These are phyloP conservation scores for Bipolaris victoriae DNA, from an alignment of 2,329 filamentous ascomycete genomes.

Conservation along the genomic window DNA sequence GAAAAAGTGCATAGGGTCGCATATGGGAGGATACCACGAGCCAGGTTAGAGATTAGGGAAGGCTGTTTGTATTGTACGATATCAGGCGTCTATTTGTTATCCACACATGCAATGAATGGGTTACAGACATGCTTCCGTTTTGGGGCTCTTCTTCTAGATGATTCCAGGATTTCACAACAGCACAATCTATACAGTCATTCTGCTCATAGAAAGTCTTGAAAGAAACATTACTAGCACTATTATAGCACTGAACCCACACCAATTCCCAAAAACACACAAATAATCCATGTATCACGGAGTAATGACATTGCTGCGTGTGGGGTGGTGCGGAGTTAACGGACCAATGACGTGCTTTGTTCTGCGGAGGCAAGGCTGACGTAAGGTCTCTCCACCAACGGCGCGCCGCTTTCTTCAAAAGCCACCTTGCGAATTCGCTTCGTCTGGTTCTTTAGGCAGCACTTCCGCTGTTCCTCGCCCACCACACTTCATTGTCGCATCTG, in stretches of 20 bases:
- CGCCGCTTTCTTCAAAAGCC: constrained; percentile 24
- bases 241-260: background rate
- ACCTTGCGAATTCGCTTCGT: constrained; percentile 25
- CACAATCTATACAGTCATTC: background rate
- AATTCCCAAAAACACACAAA: background rate
- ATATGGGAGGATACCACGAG: background rate
- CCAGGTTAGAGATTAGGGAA: background rate
- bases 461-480: constrained; percentile 40
- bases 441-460: constrained; percentile 42
- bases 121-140: background rate
- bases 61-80: background rate
- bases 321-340: background rate
- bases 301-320: background rate
- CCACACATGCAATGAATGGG: background rate
- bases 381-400: constrained; percentile 17
- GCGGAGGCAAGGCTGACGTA: constrained; percentile 17
- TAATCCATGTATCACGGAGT: background rate
- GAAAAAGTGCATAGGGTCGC: constrained; percentile 1
- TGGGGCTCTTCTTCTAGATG: background rate
- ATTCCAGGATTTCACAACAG: background rate
- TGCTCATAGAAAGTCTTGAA: background rate
- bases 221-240: background rate
- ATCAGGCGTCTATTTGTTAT: background rate
- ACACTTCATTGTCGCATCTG: constrained; percentile 21
- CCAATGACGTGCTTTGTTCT: constrained; percentile 14